Evolutionary conservation across 2,329 filamentous ascomycete species (phyloP), one percentile per base, ranked within the genome.

Genomic region (Westerdykella ornata): DNA sequence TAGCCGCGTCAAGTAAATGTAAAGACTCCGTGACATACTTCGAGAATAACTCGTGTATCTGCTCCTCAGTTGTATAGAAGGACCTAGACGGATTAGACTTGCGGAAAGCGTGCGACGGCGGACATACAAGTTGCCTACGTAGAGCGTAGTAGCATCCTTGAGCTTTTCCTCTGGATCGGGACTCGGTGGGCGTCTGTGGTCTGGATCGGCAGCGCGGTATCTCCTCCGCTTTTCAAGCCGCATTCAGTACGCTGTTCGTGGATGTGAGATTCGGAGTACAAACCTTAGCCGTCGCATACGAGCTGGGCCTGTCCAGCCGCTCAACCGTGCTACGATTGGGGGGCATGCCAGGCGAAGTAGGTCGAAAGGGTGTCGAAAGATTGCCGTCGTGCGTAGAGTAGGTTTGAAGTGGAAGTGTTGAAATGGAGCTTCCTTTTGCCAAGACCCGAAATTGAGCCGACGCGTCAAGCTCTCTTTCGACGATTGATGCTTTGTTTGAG

Each of bases 51-150:
- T 97, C 90, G 68, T 97, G 90, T 45, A 98, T 95, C 66, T 98
- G 92, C 71, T 98, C 92, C 67, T 98, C 92, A 42, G 92, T 98
- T 17, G 92, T 98, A 75, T 95, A 96, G 72, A 96, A 96, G 31
- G 89, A 94, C 41, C 85, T 88, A 53, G 32, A 17, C 26, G 29
- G 20, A 41, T 39, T 42, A 41, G 35, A 48, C 48, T 42, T 47
- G 22, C 43, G 41, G 48, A 12, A 19, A 28, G 12, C 20, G 8
- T 14, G 29, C 37, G 13, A 12, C 17, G 11, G 7, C 35, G 13
- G 18, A 37, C 39, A 22, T 73, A 94, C 78, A 98, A 75, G 67
- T 98, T 98, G 58, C 92, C 92, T 35, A 98, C 90, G 62, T 98
- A 98, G 63, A 98, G 85, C 0, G 92, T 98, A 7, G 90, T 89